A percentile compares a stretch with the other conserved stretches of the same genome.
These are phyloP conservation scores for Saururus chinensis DNA, from an alignment of 164 flowering plant species.

Conservation along the genomic window DNA sequence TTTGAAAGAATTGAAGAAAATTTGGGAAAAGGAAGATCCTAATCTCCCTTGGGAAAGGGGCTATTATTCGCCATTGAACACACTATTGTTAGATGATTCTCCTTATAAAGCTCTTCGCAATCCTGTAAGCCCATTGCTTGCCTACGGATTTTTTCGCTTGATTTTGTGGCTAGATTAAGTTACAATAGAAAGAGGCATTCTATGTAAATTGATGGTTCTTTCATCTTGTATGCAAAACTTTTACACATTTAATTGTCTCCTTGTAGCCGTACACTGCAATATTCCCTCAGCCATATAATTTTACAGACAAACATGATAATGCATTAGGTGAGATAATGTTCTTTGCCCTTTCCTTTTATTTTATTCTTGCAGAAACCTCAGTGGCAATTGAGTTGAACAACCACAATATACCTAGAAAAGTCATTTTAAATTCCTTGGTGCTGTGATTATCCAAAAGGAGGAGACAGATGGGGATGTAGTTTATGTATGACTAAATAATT, in stretches of 20 bases:
- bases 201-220: background rate
- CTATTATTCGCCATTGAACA: conserved; percentile 60
- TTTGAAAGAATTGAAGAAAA: conserved; percentile 56
- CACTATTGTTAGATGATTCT: conserved; percentile 84
- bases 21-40: conserved; percentile 59
- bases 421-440: background rate
- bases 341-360: background rate
- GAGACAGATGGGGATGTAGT: no score
- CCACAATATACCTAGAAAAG: background rate
- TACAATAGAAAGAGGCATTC: background rate
- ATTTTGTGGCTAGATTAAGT: background rate
- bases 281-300: conserved; percentile 56
- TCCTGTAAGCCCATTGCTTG: conserved; percentile 41
- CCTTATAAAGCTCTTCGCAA: conserved; percentile 86
- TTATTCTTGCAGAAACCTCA: background rate
- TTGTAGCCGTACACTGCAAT: conserved; percentile 55
- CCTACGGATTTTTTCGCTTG: background rate
- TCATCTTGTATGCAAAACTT: background rate
- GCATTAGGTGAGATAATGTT: conserved; percentile 53
- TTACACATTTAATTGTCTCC: background rate
- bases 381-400: background rate
- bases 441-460: background rate
- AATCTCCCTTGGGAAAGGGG: conserved; percentile 68
- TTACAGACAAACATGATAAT: conserved; percentile 30
- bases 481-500: no score